These are phyloP conservation scores for Mycena albidolilacea DNA, from an alignment of 768 basidiomycete species.

Conservation along the genomic window DNA sequence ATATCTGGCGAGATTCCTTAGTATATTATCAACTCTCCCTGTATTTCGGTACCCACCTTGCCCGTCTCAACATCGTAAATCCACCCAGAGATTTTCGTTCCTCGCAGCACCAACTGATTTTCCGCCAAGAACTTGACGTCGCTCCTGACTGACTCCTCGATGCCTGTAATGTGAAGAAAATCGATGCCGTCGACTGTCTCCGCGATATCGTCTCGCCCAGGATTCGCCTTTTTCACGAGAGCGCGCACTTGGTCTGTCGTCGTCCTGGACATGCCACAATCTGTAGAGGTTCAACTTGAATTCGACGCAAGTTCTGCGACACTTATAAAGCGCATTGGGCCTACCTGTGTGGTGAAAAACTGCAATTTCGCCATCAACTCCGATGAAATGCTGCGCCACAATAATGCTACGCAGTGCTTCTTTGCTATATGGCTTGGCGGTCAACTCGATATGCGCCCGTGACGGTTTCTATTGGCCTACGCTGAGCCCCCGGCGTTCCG, in stretches of 20 bases:
- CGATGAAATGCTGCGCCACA: conserved; percentile 68
- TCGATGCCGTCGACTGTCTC: conserved; percentile 55
- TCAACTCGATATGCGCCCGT: neutral
- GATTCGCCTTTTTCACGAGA: conserved; percentile 52
- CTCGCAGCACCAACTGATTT: conserved; percentile 57
- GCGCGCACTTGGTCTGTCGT: conserved; percentile 53
- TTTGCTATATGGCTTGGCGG: conserved; percentile 46
- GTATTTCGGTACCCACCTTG: conserved; percentile 53
- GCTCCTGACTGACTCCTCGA: conserved; percentile 56
- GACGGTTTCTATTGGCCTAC: conserved; percentile 48
- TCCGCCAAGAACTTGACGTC: conserved; percentile 63
- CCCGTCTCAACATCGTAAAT: conserved; percentile 67
- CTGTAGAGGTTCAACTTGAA: conserved; percentile 26
- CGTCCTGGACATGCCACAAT: conserved; percentile 70
- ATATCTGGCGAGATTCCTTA: conserved; percentile 6
- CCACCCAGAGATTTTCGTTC: conserved; percentile 63
- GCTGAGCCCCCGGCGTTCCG: conserved; percentile 67
- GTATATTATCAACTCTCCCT: neutral
- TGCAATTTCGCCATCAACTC: conserved; percentile 61
- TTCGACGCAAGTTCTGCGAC: too few relatives aligned
- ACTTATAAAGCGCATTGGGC: too few relatives aligned
- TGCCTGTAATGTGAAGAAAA: conserved; percentile 58
- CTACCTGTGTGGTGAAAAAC: conserved; percentile 64
- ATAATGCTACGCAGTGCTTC: conserved; percentile 66
- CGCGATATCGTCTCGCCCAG: conserved; percentile 40